Evolutionary conservation across 164 flowering plant species (phyloP).

Genomic region (Liriodendron chinense): DNA sequence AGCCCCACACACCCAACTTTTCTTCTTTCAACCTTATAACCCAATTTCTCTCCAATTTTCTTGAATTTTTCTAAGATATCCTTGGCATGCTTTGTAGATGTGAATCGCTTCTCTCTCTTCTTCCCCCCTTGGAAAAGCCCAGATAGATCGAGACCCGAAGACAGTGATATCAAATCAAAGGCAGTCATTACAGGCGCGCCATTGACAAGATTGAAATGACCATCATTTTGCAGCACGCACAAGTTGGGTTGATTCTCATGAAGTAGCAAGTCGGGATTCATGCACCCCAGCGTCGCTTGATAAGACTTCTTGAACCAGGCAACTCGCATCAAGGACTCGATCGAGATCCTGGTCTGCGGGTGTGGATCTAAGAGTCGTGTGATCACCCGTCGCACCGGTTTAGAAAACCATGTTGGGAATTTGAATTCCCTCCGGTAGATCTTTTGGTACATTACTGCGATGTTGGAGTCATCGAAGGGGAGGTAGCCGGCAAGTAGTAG

Average conservation of each 20-base stretch:
- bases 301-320: conserved; percentile 53
- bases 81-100: neutral
- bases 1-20: conserved; percentile 1
- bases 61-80: neutral
- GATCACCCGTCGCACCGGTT: conserved; percentile 42
- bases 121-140: conserved; percentile 28
- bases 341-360: conserved; percentile 47
- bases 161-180: conserved; percentile 64
- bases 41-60: neutral
- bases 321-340: conserved; percentile 40
- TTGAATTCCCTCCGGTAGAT: conserved; percentile 51
- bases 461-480: conserved; percentile 61
- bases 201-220: neutral
- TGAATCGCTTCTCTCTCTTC: conserved; percentile 5
- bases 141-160: conserved; percentile 53
- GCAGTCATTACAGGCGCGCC: conserved; percentile 40
- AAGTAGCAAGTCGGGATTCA: neutral
- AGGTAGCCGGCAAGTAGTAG: conserved; percentile 61
- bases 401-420: conserved; percentile 73
- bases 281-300: neutral
- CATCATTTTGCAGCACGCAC: neutral
- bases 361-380: conserved; percentile 52
- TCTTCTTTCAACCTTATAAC: neutral
- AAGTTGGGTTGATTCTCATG: neutral
- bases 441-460: conserved; percentile 64